Percentiles rank a stretch among this genome's conserved stretches.
These are phyloP conservation scores for Candida sp. DNA, from an alignment of 1,139 yeast species.

Conservation along the genomic window DNA sequence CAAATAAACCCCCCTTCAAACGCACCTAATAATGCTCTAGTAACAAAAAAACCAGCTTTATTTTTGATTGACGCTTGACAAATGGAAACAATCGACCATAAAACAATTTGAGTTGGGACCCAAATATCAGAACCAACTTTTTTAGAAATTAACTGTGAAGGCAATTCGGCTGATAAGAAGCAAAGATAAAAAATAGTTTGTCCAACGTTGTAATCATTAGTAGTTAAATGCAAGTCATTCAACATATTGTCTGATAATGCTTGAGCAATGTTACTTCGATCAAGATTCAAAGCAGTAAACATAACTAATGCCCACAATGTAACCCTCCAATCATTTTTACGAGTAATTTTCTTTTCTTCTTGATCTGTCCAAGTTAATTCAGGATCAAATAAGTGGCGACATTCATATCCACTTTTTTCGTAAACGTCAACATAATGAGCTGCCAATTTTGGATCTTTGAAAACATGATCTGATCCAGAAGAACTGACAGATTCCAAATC, in stretches of 20 bases:
- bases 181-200: slow-evolving; percentile 24
- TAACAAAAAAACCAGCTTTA: slow-evolving; percentile 20
- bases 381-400: slow-evolving; percentile 32
- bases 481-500: slow-evolving; percentile 1
- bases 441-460: slow-evolving; percentile 23
- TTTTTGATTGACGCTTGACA: slow-evolving; percentile 22
- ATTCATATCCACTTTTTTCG: slow-evolving; percentile 27
- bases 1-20: slow-evolving; percentile 32
- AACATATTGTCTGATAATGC: slow-evolving; percentile 31
- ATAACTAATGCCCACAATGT: slow-evolving; percentile 25
- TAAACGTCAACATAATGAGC: slow-evolving; percentile 27
- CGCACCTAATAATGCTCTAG: slow-evolving; percentile 25
- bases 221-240: slow-evolving; percentile 22
- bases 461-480: neutral
- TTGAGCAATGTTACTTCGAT: slow-evolving; percentile 28
- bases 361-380: slow-evolving; percentile 29
- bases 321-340: slow-evolving; percentile 23
- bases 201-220: slow-evolving; percentile 30
- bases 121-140: slow-evolving; percentile 29
- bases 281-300: slow-evolving; percentile 31
- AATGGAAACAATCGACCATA: slow-evolving; percentile 29
- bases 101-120: slow-evolving; percentile 29
- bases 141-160: slow-evolving; percentile 30
- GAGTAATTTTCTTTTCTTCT: slow-evolving; percentile 25
- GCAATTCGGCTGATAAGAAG: slow-evolving; percentile 30